A percentile compares a stretch with the other conserved stretches of the same genome.
Evolutionary conservation across 202 grass and related monocot genomes (phyloP).

Genomic region (Schoenoplectus triqueter): DNA sequence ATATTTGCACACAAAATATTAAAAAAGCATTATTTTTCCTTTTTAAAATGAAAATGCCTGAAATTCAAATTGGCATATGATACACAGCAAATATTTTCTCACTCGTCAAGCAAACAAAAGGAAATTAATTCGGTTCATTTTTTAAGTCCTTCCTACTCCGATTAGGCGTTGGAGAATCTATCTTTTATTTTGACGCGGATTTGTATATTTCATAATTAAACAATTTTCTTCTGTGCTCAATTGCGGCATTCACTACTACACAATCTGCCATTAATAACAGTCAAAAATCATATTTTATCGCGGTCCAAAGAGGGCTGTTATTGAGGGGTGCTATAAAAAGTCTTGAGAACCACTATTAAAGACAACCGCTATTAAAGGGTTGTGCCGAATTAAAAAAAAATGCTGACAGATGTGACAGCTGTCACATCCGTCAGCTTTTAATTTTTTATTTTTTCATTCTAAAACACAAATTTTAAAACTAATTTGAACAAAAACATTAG

Average conservation of each 20-base stretch:
- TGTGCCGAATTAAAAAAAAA: too few species aligned
- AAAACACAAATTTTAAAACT: too few species aligned
- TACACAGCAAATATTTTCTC: background rate
- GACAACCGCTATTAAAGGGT: too few species aligned
- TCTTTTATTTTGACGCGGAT: background rate
- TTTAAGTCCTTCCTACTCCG: background rate
- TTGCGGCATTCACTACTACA: background rate
- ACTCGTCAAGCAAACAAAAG: background rate
- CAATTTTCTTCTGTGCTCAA: background rate
- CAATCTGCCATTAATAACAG: too few species aligned
- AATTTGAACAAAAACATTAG: too few species aligned
- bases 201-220: background rate
- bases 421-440: too few species aligned
- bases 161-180: background rate
- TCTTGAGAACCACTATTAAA: too few species aligned
- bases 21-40: background rate
- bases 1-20: background rate
- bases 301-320: too few species aligned
- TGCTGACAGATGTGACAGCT: too few species aligned
- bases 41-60: background rate
- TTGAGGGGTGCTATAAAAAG: too few species aligned
- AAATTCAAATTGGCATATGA: constrained; percentile 3
- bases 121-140: background rate
- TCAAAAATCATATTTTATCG: too few species aligned
- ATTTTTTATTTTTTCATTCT: too few species aligned